Conservation (phyloP, 2,329 filamentous ascomycete species). For the Hymenoscyphus occultus region DNA sequence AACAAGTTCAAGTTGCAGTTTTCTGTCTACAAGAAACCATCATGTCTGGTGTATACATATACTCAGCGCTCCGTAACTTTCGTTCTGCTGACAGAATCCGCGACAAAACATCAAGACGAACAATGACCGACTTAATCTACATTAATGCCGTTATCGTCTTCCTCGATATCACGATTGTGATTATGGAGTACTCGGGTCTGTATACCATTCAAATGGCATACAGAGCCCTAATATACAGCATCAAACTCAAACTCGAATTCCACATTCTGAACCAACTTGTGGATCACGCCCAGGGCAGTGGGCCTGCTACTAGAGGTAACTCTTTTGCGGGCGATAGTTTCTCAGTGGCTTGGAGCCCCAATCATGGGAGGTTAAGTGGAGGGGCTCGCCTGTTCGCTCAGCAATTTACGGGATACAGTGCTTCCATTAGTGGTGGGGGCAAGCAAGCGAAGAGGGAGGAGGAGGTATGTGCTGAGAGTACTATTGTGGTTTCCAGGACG, state of each 20-base stretch:
- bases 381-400: background rate
- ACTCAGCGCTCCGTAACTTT: conserved; percentile 41
- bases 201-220: conserved; percentile 40
- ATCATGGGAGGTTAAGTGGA: background rate
- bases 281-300: background rate
- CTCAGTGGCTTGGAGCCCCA: background rate
- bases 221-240: conserved; percentile 41
- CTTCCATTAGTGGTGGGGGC: background rate
- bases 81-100: conserved; percentile 14
- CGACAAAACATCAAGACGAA: conserved; percentile 23
- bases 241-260: conserved; percentile 49
- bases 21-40: conserved; percentile 49
- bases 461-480: background rate
- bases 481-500: background rate
- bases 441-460: background rate
- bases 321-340: background rate
- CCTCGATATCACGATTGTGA: conserved; percentile 42
- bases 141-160: conserved; percentile 45
- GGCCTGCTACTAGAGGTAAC: background rate
- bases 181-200: conserved; percentile 38
- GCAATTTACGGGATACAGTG: background rate
- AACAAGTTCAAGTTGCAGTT: conserved; percentile 48
- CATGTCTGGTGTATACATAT: conserved; percentile 49
- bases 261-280: conserved; percentile 39
- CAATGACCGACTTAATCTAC: conserved; percentile 44